Percentiles rank a stretch among this genome's conserved stretches.
phyloP scores from a whole-genome alignment of 139 green algal species.

The Micractinium sp. region DNA sequence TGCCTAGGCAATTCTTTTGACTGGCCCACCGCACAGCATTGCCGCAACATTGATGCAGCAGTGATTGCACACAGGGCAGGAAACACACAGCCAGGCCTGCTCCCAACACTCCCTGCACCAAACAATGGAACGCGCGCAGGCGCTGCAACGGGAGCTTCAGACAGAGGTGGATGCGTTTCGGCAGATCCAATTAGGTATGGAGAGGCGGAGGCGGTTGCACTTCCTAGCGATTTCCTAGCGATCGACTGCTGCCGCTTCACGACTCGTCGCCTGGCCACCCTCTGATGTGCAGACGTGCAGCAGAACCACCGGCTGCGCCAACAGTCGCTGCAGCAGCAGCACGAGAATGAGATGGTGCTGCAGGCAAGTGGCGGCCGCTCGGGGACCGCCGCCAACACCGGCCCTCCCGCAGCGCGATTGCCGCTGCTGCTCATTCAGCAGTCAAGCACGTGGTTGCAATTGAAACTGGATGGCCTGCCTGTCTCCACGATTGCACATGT shows the following conservation, averaged over 20 bases:
- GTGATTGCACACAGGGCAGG: too few species aligned
- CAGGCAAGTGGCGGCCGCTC: conserved; percentile 40
- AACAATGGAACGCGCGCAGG: background rate
- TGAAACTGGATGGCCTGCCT: background rate
- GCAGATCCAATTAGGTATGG: conserved; percentile 19
- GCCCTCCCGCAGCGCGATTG: too few species aligned
- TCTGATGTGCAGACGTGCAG: conserved; percentile 54
- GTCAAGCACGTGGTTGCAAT: too few species aligned
- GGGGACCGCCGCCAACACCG: background rate
- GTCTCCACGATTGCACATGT: too few species aligned
- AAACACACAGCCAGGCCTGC: too few species aligned
- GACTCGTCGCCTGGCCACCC: background rate
- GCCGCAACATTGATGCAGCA: too few species aligned
- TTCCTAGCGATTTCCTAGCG: background rate
- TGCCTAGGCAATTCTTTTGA: too few species aligned
- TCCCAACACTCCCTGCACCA: too few species aligned
- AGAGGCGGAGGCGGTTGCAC: background rate
- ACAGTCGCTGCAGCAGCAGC: conserved; percentile 69
- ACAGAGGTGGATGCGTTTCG: conserved; percentile 2
- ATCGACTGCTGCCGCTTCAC: background rate
- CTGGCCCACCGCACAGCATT: too few species aligned
- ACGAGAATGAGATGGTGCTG: conserved; percentile 79
- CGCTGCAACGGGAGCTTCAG: conserved; percentile 21
- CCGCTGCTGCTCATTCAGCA: background rate
- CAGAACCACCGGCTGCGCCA: conserved; percentile 55